Evolutionary conservation across 2,329 filamentous ascomycete species (phyloP).

Genomic region (Akanthomyces uredinophilus): DNA sequence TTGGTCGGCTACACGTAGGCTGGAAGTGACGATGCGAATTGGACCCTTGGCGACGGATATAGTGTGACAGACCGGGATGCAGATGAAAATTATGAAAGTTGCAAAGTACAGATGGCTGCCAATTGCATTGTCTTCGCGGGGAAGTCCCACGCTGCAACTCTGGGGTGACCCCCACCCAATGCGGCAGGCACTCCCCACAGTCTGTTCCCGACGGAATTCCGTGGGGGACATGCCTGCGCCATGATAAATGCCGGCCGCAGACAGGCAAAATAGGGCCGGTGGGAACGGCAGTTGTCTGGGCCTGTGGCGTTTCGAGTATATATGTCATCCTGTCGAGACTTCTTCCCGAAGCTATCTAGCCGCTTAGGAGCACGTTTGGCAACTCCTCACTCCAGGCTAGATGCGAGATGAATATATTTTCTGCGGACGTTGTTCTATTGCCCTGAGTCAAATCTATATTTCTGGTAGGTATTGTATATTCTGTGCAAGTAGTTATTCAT

Average conservation of each 20-base stretch:
- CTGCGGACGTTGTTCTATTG: background rate
- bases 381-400: background rate
- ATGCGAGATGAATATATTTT: background rate
- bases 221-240: slow-evolving; percentile 3
- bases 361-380: background rate
- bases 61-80: background rate
- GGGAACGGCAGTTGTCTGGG: background rate
- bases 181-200: background rate
- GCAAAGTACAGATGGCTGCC: background rate
- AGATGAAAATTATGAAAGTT: slow-evolving; percentile 2
- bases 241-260: background rate
- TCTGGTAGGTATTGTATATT: background rate
- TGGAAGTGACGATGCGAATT: background rate
- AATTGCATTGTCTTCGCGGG: slow-evolving; percentile 1
- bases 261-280: background rate
- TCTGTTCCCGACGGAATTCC: background rate
- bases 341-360: too few relatives aligned
- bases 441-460: background rate
- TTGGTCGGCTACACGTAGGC: background rate
- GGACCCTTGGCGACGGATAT: background rate
- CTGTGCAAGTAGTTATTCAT: background rate
- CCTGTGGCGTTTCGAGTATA: too few relatives aligned
- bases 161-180: slow-evolving; percentile 16
- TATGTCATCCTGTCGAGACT: background rate
- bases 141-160: slow-evolving; percentile 7